These are phyloP conservation scores for Saccharomyces hybrid DNA, from an alignment of 1,139 yeast genomes.

Conservation along the genomic window DNA sequence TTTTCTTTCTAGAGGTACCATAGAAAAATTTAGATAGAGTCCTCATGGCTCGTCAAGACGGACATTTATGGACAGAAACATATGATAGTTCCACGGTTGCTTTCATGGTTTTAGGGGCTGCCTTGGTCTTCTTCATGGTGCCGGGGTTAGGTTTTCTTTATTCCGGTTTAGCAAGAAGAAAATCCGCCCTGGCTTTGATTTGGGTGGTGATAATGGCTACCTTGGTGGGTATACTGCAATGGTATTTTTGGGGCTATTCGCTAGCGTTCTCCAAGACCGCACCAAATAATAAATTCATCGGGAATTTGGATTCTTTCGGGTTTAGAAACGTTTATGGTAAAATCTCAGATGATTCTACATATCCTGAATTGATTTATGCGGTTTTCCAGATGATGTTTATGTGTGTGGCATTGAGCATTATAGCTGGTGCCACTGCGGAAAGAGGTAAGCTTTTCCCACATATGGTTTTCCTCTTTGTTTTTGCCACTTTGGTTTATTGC, in stretches of 20 bases:
- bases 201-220: constrained; percentile 75
- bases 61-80: constrained; percentile 27
- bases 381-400: constrained; percentile 86
- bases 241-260: constrained; percentile 98
- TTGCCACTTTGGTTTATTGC: constrained; percentile 89
- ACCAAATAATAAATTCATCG: constrained; percentile 66
- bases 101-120: constrained; percentile 46
- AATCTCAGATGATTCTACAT: constrained; percentile 33
- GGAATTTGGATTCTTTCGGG: constrained; percentile 77
- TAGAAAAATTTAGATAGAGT: not conserved
- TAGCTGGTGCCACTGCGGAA: constrained; percentile 93
- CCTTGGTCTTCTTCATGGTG: constrained; percentile 83
- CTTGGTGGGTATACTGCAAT: constrained; percentile 77
- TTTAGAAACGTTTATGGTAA: constrained; percentile 61
- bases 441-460: constrained; percentile 85
- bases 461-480: constrained; percentile 70
- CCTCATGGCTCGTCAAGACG: constrained; percentile 8
- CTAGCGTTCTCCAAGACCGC: constrained; percentile 78
- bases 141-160: constrained; percentile 92
- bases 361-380: constrained; percentile 81
- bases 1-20: not conserved
- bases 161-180: constrained; percentile 90
- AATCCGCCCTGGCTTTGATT: constrained; percentile 81
- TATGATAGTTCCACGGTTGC: constrained; percentile 49
- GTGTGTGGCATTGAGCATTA: constrained; percentile 81